Evolutionary conservation across 495 filamentous ascomycete species (phyloP).

Genomic region (Symbiotaphrina buchneri): DNA sequence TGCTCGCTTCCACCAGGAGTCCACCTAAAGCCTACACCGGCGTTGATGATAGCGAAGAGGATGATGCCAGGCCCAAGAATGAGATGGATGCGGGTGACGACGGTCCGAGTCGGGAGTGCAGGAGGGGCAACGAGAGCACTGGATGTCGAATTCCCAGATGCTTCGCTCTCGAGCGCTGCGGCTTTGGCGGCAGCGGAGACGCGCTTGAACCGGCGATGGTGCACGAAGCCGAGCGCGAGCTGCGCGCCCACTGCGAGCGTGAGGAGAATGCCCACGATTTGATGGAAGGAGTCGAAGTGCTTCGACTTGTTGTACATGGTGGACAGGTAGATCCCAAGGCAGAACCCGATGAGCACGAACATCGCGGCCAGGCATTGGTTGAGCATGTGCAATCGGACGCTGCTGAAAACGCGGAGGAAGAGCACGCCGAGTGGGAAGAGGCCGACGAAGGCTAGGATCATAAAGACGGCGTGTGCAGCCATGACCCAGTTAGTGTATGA

Average conservation of each 20-base stretch:
- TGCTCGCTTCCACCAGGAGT: too few relatives aligned
- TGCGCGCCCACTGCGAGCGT: slow-evolving; percentile 1
- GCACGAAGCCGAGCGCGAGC: slow-evolving; percentile 1
- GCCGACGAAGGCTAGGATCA: slow-evolving; percentile 8
- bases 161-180: too few relatives aligned
- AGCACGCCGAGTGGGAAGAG: slow-evolving; percentile 9
- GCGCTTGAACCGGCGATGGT: neutral
- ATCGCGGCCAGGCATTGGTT: slow-evolving; percentile 6
- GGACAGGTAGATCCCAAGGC: slow-evolving; percentile 6
- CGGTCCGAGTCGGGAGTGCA: too few relatives aligned
- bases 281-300: slow-evolving; percentile 5
- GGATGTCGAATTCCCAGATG: too few relatives aligned
- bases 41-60: too few relatives aligned
- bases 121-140: too few relatives aligned
- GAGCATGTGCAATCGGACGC: slow-evolving; percentile 6
- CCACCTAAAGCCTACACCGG: too few relatives aligned
- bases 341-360: slow-evolving; percentile 7
- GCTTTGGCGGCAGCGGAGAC: too few relatives aligned
- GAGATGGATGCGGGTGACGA: too few relatives aligned
- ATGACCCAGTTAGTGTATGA: slow-evolving; percentile 5
- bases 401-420: slow-evolving; percentile 7
- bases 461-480: slow-evolving; percentile 8
- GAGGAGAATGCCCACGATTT: slow-evolving; percentile 6
- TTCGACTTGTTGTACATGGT: slow-evolving; percentile 8
- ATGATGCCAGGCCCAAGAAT: too few relatives aligned